Evolutionary conservation across 257 asterid genomes (phyloP), one percentile per base, ranked within the genome.

Genomic region (Petunia secreta): DNA sequence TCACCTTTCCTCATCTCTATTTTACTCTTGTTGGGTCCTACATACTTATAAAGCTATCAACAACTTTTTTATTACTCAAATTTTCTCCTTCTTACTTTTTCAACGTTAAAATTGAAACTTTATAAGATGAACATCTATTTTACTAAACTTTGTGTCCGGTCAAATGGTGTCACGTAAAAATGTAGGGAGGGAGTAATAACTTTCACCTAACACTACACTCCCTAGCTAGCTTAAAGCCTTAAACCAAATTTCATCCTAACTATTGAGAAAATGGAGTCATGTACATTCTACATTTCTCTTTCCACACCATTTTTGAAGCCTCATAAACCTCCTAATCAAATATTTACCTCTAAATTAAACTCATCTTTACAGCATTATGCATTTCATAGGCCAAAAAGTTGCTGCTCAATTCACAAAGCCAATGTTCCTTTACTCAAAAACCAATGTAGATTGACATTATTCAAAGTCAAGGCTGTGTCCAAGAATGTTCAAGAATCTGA

Each of bases 271-370:
- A 88, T 94, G 98, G 89, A 75, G 79, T 82, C 76, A 85, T 83
- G 63, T 79, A 77, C 93, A 62, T 79, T 87, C 55, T 83, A 88
- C 81, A 79, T 90, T 63, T 86, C 87, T 85, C 88, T 86, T 81
- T 82, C 85, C 9, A 85, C 87, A 39, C 90, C 91, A 80, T 83
- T 84, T 75, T 16, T 65, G 81, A 55, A 60, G 76, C 85, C 79
- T 80, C 59, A 15, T 3, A 89, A 82, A 41, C 87, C 79, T 53
- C 39, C 80, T 15, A 64, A 77, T 46, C 75, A 41, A 16, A 75
- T 62, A 2, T 63, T 84, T 58, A 60, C 43, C 13, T 37, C 14
- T 80, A 83, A 79, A 75, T 63, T 75, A 2, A 41, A 5, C n/a
- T 8, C 87, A 58, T 39, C 44, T 15, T 44, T 53, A 38, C 82